Evolutionary conservation across 805 yeast genomes (phyloP), one percentile per base, ranked within the genome.

Genomic region (Kodamaea leandrae): DNA sequence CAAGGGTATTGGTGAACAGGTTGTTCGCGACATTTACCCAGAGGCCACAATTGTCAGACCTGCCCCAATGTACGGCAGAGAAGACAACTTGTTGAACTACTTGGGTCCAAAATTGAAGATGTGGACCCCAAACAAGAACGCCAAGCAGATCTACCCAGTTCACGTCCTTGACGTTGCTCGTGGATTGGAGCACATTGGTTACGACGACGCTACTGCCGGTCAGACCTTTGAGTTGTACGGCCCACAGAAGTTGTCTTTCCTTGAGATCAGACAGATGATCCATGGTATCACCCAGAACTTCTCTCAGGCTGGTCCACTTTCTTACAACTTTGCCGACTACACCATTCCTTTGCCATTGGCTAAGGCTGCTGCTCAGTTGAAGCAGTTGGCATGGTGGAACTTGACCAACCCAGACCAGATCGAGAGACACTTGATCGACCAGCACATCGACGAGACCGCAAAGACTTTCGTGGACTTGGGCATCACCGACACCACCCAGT

Each of bases 21-120:
- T 75, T 23, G 95, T 83, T 18, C 70, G 75, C 45, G 86, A 78
- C 30, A 75, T 76, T 34, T 60, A 76, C 41, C 95, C 95, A 19
- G 84, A 79, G 54, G 73, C 86, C 36, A 86, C 95, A 14, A 86
- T 87, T 54, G 93, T 86, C 21, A 80, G 96, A 63, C 96, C 96
- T 5, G 80, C 84, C 17, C 86, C 86, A 37, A 74, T 86, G 78
- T 86, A 66, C 57, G 93, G 93, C 23, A 71, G 82, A 55, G 84
- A 82, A 58, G 89, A 84, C 60, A 68, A 75, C 46, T 77, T 87
- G 57, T 68, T 86, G 53, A 81, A 79, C 64, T 72, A 73, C 57
- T 64, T 78, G 59, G 62, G 85, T 44, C 78, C 63, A 60, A 74
- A 53, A 71, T 75, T 52, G 54, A 71, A 76, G 53, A 76, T 83